phyloP scores from a whole-genome alignment of 2,329 filamentous ascomycete species.

The Botrytis fragariae region DNA sequence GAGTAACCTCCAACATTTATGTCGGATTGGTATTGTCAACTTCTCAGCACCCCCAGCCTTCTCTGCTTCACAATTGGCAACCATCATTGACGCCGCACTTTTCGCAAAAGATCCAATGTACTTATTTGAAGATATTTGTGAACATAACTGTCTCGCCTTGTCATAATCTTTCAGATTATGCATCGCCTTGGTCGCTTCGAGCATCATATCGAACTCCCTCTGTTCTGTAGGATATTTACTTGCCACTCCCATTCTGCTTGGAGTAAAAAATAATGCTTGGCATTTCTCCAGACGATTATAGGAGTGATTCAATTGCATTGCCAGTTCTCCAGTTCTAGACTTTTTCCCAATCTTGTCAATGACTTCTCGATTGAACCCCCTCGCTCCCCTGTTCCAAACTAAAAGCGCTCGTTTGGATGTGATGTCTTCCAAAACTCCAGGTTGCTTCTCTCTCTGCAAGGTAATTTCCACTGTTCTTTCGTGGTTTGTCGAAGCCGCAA shows the following conservation, averaged over 20 bases:
- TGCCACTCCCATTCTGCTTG: background rate
- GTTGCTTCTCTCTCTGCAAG: background rate
- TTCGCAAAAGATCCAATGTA: conserved; percentile 4
- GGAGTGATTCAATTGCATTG: background rate
- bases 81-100: background rate
- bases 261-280: background rate
- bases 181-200: background rate
- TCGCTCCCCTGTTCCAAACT: background rate
- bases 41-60: background rate
- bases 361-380: conserved; percentile 10
- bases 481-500: background rate
- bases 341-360: background rate
- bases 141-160: background rate
- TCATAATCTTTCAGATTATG: background rate
- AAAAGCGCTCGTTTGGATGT: background rate
- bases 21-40: background rate
- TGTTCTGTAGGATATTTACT: background rate
- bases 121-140: background rate
- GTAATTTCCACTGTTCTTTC: background rate
- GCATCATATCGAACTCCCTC: background rate
- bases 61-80: background rate
- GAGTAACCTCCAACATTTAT: background rate
- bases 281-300: conserved; percentile 6
- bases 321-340: background rate
- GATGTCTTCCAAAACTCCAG: background rate